Evolutionary conservation across 1,284 basidiomycete species (phyloP), one percentile per base, ranked within the genome.

Genomic region (Chalciporus sp.): DNA sequence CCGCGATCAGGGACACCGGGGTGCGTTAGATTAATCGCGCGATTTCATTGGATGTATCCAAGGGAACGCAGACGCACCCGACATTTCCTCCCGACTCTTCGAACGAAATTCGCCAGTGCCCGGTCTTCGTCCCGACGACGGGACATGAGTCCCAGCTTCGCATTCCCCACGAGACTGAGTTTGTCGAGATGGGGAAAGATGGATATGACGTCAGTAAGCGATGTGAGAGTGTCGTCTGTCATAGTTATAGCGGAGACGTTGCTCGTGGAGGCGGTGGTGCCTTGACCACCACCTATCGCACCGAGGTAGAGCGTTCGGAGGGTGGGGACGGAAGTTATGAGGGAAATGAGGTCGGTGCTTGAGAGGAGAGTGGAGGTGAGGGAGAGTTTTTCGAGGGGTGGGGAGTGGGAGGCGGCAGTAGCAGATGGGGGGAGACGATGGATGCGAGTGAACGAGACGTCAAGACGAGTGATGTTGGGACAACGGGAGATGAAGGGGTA

Each of bases 371-470:
- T 87, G 0, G 85, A 85, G 1, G 83, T 86, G 19, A 89, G 65
- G 0, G 79, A 79, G 11, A 89, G 69, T 61, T 89, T 89, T 58
- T 83, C 79, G 26, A 87, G 62, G 6, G 65, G 56, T 3, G 67
- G 64, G 2, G 65, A 28, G 4, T 51, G 47, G 6, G 49, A 56
- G 11, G 57, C 23, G 23, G 23, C 23, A 6, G 57, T 33, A 19
- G 27, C 31, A 7, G 51, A 20, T 11, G 48, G 67, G 40, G 56
- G 61, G 45, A 41, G 65, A 56, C 40, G 74, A 67, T 74, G 77
- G 29, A 86, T 61, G n/a, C 66, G 65, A 1, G 86, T 89, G 68
- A 87, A 89, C 0, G 86, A 86, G 9, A 85, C 58, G 58, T 89
- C 86, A 8, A 89, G 69, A 12, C 79, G 78, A 35, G 68, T 70